Base-by-base conservation (phyloP, 345 rosid species). In the Gossypium anomalum region DNA sequence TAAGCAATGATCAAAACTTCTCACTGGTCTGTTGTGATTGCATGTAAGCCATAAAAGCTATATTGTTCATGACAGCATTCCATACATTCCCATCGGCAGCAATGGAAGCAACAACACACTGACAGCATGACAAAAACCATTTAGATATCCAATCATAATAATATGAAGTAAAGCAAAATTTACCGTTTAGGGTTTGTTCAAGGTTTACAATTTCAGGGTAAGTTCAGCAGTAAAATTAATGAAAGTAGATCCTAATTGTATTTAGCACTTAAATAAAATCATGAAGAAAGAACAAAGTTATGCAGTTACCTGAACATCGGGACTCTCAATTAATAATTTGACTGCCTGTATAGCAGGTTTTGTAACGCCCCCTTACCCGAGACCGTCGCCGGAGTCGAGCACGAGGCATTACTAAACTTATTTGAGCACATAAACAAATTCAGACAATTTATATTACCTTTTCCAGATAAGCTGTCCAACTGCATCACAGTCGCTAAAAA, bases 71-170 rank as follows among this genome's bases (percentile, higher is more conserved):
- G 41, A 48, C 56, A 67, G 71, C 71, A 47, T 47, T 48, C 38
- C 38, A 48, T 2, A 67, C 57, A 8, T 67, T 67, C 41, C 20
- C 19, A 27, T 93, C 98, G 51, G 75, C 47, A 5, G 90, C 97
- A 80, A 93, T 73, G 19, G 95, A 89, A 71, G 92, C 90, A 84
- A 91, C 92, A 75, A 91, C 87, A 82, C 78, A 34, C 97, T 93
- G 86, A 10, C n/a, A 9, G 29, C 38, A 29, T 29, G 5, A 29
- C 38, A 17, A 63, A 75, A 63, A 45, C 38, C 38, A 29, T 29
- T 29, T 29, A 29, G 38, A 29, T 29, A 29, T 29, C 1, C 38
- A 29, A 29, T 29, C 38, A 29, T 29, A 29, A 29, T 29, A 29
- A 29, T 0, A 29, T 29, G 38, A 29, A 29, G 6, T 29, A 29